These are phyloP conservation scores for Eucalyptus fibrosa DNA, from an alignment of 345 rosid genomes.

Conservation along the genomic window DNA sequence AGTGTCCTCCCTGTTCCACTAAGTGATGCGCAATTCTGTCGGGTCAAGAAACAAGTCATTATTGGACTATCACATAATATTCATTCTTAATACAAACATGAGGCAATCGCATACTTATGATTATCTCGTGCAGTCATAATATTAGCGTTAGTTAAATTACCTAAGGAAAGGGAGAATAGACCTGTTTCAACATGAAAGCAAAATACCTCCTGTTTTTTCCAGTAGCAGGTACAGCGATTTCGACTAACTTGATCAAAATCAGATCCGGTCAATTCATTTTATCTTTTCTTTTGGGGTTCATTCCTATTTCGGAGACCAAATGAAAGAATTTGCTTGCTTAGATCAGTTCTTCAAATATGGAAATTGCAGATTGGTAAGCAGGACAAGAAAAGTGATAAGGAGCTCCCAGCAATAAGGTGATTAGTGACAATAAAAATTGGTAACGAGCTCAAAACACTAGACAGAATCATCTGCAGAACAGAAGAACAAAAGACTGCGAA, in stretches of 20 bases:
- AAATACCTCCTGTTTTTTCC: not conserved
- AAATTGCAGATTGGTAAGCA: not conserved
- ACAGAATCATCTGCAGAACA: not conserved
- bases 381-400: not conserved
- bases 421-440: not conserved
- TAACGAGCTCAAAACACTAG: not conserved
- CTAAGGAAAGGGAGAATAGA: not conserved
- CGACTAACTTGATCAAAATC: not conserved
- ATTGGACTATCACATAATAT: not conserved
- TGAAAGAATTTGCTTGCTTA: not conserved
- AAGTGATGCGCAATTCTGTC: not conserved
- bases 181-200: not conserved
- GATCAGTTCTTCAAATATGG: not conserved
- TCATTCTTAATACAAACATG: not conserved
- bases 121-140: not conserved
- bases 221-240: not conserved
- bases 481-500: not conserved
- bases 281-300: not conserved
- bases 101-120: not conserved
- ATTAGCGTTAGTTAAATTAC: not conserved
- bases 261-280: not conserved
- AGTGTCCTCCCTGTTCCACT: not conserved
- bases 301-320: not conserved
- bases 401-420: not conserved
- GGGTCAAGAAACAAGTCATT: not conserved